phyloP scores from a whole-genome alignment of 2,329 filamentous ascomycete species.

The Stagonosporopsis tanaceti region DNA sequence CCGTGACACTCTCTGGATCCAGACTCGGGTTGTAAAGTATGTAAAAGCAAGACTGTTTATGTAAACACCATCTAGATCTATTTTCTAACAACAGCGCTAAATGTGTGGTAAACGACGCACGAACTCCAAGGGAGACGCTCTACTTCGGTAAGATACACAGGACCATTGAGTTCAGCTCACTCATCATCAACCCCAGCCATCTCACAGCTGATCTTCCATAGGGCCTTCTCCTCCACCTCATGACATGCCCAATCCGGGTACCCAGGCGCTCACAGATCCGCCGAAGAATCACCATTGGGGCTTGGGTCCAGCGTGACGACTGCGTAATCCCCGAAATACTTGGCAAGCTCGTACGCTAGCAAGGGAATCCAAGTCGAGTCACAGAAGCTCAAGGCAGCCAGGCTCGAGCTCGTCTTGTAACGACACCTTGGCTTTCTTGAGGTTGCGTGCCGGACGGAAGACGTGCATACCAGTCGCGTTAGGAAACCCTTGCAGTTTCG shows the following conservation, averaged over 20 bases:
- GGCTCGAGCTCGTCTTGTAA: neutral
- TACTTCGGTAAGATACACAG: neutral
- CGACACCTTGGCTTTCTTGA: neutral
- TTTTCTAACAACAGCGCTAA: no score
- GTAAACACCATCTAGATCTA: no score
- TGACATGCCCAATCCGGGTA: neutral
- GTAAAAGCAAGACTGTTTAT: no score
- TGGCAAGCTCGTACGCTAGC: neutral
- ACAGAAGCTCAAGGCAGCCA: slow-evolving; percentile 38
- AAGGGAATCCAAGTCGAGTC: slow-evolving; percentile 31
- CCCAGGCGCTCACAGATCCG: neutral
- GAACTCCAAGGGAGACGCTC: neutral
- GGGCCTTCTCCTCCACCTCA: neutral
- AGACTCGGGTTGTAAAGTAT: neutral
- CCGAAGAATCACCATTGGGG: neutral
- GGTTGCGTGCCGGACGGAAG: neutral
- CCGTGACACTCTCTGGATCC: neutral
- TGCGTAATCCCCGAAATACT: no score
- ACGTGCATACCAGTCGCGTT: neutral
- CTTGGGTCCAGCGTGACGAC: neutral
- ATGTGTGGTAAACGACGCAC: no score
- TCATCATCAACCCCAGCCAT: neutral
- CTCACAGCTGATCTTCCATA: neutral
- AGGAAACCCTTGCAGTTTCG: no score
- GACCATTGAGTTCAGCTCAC: neutral